phyloP scores from a whole-genome alignment of 2,329 filamentous ascomycete genomes.

The Hypoxylon sp. region DNA sequence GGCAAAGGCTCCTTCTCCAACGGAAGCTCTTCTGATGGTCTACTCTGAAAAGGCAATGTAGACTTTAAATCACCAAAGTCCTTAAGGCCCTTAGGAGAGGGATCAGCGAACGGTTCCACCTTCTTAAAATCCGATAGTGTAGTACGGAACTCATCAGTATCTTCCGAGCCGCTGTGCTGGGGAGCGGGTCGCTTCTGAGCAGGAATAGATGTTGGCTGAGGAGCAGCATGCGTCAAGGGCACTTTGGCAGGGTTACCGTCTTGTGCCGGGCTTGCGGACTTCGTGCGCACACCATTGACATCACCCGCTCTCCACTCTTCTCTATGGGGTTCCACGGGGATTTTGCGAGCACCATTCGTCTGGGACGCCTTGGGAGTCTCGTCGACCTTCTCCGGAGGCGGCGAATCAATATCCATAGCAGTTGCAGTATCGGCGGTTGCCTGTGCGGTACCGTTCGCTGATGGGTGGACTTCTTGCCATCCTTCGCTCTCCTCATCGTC shows the following conservation, averaged over 20 bases:
- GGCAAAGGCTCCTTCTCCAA: constrained; percentile 55
- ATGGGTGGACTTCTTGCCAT: constrained; percentile 48
- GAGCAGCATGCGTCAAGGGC: constrained; percentile 41
- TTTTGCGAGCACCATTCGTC: constrained; percentile 63
- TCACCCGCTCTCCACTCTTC: constrained; percentile 72
- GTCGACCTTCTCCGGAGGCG: constrained; percentile 55
- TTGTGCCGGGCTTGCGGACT: constrained; percentile 39
- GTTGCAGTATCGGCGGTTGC: constrained; percentile 64
- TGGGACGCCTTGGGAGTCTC: constrained; percentile 48
- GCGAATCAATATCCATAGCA: constrained; percentile 77
- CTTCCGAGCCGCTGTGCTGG: constrained; percentile 67
- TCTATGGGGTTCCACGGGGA: constrained; percentile 71
- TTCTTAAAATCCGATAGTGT: constrained; percentile 70
- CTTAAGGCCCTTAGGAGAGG: constrained; percentile 62
- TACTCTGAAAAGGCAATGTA: constrained; percentile 70
- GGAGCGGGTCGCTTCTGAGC: constrained; percentile 47
- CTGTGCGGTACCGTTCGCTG: constrained; percentile 45
- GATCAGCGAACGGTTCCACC: constrained; percentile 67
- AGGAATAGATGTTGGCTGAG: constrained; percentile 40
- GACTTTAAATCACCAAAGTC: constrained; percentile 71
- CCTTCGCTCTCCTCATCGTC: constrained; percentile 64
- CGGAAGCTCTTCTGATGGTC: constrained; percentile 61
- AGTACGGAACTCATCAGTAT: constrained; percentile 69
- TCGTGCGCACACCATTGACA: constrained; percentile 52
- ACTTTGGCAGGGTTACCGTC: constrained; percentile 49